Base-by-base conservation (phyloP, 192 early-diverging fungal genomes). In the Backusella sp. region DNA sequence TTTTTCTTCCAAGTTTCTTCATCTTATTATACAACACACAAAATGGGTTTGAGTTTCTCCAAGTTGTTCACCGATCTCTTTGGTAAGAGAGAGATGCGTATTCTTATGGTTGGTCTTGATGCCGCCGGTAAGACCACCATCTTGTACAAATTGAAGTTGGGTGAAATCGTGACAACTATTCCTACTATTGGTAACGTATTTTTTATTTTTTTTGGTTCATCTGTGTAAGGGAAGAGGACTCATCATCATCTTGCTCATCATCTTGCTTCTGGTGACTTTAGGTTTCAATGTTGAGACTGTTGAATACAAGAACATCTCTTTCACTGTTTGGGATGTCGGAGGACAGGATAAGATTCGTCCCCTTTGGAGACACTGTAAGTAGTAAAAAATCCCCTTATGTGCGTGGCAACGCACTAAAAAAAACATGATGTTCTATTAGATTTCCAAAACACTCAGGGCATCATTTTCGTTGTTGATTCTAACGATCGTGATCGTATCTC, bases 261-360 rank as follows among this genome's bases (percentile, higher is more conserved):
- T 62, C 26, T 26, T 14, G 12, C 15, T 11, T 8, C 11, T 28
- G 1, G 3, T 32, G 32, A 32, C 9, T 69, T 41, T 83, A 87
- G 97, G 97, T 69, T 98, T 98, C 88, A 98, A 99, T 82, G 96
- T 98, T 78, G 97, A 99, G 87, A 96, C 94, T 39, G 96, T 98
- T 78, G 92, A 94, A 82, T 97, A 98, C 92, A 97, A 97, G 89
- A 97, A 96, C 91, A 96, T 97, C 86, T 94, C 89, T 82, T 99
- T 98, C 86, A 97, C 93, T 52, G 94, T 98, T 78, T 98, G 96
- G 96, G 97, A 99, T 85, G 96, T 99, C 75, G 97, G 97, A 78
- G 97, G 97, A 85, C 95, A 97, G 87, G 96, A 97, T 87, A 96
- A 96, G 88, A 99, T 99, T 76, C 90, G 97, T 83, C 96, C 96